phyloP scores from a whole-genome alignment of 345 rosid genomes.

The Salix brachista region DNA sequence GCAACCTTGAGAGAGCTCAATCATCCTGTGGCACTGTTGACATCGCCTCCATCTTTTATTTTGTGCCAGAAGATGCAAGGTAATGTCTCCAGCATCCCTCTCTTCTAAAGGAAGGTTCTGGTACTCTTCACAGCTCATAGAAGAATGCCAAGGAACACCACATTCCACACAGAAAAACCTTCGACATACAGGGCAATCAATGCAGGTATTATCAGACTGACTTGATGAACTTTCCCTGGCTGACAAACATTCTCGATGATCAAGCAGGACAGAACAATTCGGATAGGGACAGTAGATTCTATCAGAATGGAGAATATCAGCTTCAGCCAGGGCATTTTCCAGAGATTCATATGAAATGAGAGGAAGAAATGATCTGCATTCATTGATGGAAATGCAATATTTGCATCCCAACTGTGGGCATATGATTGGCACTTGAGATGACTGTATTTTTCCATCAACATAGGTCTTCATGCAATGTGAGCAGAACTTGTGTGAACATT shows the following conservation, averaged over 20 bases:
- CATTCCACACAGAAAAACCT: conserved; percentile 85
- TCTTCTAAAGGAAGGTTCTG: conserved; percentile 82
- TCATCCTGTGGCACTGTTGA: conserved; percentile 89
- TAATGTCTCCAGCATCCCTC: conserved; percentile 74
- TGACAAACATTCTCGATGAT: conserved; percentile 66
- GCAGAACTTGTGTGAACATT: conserved; percentile 90
- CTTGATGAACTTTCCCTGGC: conserved; percentile 75
- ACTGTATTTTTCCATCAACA: conserved; percentile 72
- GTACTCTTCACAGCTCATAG: conserved; percentile 78
- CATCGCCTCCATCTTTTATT: conserved; percentile 91
- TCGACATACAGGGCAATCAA: conserved; percentile 86
- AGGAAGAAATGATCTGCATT: conserved; percentile 75
- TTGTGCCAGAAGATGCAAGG: conserved; percentile 75
- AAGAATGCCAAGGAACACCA: conserved; percentile 93
- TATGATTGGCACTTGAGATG: conserved; percentile 75
- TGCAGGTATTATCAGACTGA: conserved; percentile 56
- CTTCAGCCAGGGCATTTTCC: conserved; percentile 66
- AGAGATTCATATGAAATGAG: conserved; percentile 50
- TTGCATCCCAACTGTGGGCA: conserved; percentile 90
- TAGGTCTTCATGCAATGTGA: conserved; percentile 91
- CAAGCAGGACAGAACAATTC: conserved; percentile 72
- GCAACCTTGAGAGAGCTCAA: conserved; percentile 90
- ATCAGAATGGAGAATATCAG: conserved; percentile 44
- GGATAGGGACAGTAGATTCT: conserved; percentile 87
- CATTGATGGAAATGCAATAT: conserved; percentile 53